Percentiles rank a stretch among this genome's conserved stretches.
Evolutionary conservation across 306 rosid species (phyloP).

Genomic region (Prunus kanzakura): DNA sequence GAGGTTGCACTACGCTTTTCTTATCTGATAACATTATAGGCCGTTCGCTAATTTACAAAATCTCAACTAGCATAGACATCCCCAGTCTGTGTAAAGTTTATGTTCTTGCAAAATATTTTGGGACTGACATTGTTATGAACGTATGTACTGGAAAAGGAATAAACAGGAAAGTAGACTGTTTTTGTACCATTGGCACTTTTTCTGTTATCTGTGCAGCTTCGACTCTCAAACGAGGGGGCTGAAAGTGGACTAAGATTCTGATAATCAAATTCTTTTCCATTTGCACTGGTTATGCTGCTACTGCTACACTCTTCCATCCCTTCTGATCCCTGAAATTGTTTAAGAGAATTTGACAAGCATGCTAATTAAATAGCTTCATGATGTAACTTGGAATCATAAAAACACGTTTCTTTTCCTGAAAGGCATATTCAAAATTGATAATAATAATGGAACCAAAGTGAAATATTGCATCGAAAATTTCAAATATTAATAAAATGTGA

Average conservation of each 20-base stretch:
- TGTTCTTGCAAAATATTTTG: not conserved
- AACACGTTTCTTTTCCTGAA: not conserved
- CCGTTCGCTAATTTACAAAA: not conserved
- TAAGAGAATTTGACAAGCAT: conserved; percentile 15
- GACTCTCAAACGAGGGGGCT: conserved; percentile 31
- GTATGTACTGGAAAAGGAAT: conserved; percentile 18
- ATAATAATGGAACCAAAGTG: not conserved
- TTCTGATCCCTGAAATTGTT: conserved; percentile 56
- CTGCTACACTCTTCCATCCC: conserved; percentile 42
- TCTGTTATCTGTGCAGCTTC: conserved; percentile 49
- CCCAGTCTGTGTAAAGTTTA: not conserved
- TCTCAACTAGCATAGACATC: not conserved
- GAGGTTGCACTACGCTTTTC: not conserved
- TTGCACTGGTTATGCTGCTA: conserved; percentile 41
- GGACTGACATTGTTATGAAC: conserved; percentile 1
- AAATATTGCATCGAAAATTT: not conserved
- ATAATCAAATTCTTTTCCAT: conserved; percentile 32
- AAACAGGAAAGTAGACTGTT: conserved; percentile 14
- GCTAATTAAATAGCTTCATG: conserved; percentile 1
- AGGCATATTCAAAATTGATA: not conserved
- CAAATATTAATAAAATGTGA: not conserved
- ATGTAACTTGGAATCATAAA: not conserved
- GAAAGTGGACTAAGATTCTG: conserved; percentile 22
- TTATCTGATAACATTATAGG: not conserved
- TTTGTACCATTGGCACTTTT: conserved; percentile 53